phyloP scores from a whole-genome alignment of 2,329 filamentous ascomycete genomes.

The Plenodomus lindquistii region DNA sequence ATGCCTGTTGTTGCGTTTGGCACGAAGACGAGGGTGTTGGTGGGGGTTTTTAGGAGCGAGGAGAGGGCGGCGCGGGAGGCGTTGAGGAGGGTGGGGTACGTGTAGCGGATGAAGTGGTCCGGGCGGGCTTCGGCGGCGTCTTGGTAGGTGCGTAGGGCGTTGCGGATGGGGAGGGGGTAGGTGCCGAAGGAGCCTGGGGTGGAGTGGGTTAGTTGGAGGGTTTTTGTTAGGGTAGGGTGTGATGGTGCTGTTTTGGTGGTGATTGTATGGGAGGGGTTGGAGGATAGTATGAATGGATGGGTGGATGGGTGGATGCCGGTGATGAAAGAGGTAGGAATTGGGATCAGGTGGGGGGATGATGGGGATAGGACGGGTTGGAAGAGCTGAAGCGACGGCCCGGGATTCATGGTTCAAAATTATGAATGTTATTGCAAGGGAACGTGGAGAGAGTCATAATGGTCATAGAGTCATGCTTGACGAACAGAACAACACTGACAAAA shows the following conservation, averaged over 20 bases:
- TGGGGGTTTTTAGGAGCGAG: slow-evolving; percentile 65
- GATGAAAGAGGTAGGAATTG: too few relatives aligned
- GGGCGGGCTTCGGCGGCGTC: slow-evolving; percentile 68
- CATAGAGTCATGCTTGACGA: too few relatives aligned
- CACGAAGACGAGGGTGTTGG: slow-evolving; percentile 73
- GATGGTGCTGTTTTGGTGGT: neutral
- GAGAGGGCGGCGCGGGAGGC: slow-evolving; percentile 61
- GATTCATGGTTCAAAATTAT: too few relatives aligned
- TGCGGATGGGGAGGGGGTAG: slow-evolving; percentile 65
- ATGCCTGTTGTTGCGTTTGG: slow-evolving; percentile 78
- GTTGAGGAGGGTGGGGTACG: slow-evolving; percentile 65
- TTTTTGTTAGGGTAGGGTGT: neutral
- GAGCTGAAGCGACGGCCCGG: too few relatives aligned
- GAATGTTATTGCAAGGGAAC: too few relatives aligned
- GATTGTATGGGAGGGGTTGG: too few relatives aligned
- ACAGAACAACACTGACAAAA: neutral
- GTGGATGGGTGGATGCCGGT: too few relatives aligned
- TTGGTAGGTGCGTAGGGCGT: slow-evolving; percentile 66
- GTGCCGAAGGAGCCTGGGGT: slow-evolving; percentile 74
- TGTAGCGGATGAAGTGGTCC: slow-evolving; percentile 76
- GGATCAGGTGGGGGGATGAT: too few relatives aligned
- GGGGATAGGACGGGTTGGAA: too few relatives aligned
- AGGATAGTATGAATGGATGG: too few relatives aligned
- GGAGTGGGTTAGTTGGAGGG: slow-evolving; percentile 2
- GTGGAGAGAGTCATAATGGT: too few relatives aligned